Base-by-base conservation (phyloP, 306 rosid species). In the Vigna nakashimae region DNA sequence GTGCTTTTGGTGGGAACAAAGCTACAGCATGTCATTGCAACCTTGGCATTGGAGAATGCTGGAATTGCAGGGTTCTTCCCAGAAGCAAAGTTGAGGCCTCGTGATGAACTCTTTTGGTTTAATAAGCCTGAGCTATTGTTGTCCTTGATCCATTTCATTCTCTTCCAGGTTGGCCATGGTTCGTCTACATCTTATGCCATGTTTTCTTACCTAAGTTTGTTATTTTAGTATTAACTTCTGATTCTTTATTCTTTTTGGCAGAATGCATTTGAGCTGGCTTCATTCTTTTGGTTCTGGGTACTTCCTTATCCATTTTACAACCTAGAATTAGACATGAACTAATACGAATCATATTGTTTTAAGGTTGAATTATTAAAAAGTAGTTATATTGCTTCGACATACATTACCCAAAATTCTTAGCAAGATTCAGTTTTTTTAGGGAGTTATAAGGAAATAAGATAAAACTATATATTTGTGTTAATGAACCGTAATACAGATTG, bases 281-380 rank as follows among this genome's bases (percentile, higher is more conserved):
- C 99, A 5, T 95, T 92, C 91, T 95, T 95, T 84, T 95, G 99
- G 98, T 95, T 89, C 81, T 95, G 99, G 99, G 99, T 95, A 92
- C 73, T 86, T 80, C 79, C 83, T 75, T 83, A 71, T 78, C 81
- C 77, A 18, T 77, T 43, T 40, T 64, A 74, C 49, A 58, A 68
- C 38, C 17, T 63, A 55, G 45, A 52, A 40, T 65, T 79, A 70
- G 55, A 60, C 66, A 70, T 75, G 60, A 10, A 75, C 70, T 42
- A 32, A 53, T 49, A 28, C 38, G 46, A 38, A 69, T 45, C n/a
- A 12, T 38, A 49, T 14, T 81, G 13, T 58, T 63, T 12, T 2
- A 51, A 28, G 40, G 60, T 57, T 46, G 46, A 42, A 72, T 34
- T 7, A 32, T 24, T 6, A 26, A 58, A 64, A 30, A 52, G 5